phyloP scores from a whole-genome alignment of 257 asterid genomes.

The Penstemon barbatus region DNA sequence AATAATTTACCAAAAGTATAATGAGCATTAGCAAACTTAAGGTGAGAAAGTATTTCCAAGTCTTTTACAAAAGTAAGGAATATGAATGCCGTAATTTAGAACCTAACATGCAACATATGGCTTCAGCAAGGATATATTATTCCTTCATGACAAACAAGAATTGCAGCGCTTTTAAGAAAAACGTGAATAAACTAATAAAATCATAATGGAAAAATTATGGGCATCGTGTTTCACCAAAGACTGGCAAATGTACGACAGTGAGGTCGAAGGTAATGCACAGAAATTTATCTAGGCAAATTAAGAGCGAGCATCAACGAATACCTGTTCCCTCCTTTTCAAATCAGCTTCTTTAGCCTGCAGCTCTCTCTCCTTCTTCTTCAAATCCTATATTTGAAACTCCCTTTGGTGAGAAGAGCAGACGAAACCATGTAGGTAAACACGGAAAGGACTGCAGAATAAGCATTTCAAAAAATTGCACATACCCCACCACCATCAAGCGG shows the following conservation, averaged over 20 bases:
- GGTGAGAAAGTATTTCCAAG: background rate
- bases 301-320: constrained; percentile 25
- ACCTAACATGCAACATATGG: constrained; percentile 1
- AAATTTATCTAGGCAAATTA: constrained; percentile 18
- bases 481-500: constrained; percentile 83
- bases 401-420: constrained; percentile 31
- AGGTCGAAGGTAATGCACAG: background rate
- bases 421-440: constrained; percentile 14
- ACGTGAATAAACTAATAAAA: background rate
- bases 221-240: background rate
- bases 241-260: background rate
- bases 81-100: background rate
- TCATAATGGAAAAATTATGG: background rate
- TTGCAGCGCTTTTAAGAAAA: background rate
- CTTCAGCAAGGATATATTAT: background rate
- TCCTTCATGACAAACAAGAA: background rate
- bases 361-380: constrained; percentile 84
- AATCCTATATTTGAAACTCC: constrained; percentile 53
- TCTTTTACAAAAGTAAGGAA: background rate
- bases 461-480: constrained; percentile 27
- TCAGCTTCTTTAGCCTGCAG: constrained; percentile 95
- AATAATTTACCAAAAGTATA: background rate
- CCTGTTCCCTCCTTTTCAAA: constrained; percentile 88
- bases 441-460: constrained; percentile 17
- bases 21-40: background rate